Evolutionary conservation across 2,329 filamentous ascomycete species (phyloP).

Genomic region (Neofusicoccum kwambonambiense): DNA sequence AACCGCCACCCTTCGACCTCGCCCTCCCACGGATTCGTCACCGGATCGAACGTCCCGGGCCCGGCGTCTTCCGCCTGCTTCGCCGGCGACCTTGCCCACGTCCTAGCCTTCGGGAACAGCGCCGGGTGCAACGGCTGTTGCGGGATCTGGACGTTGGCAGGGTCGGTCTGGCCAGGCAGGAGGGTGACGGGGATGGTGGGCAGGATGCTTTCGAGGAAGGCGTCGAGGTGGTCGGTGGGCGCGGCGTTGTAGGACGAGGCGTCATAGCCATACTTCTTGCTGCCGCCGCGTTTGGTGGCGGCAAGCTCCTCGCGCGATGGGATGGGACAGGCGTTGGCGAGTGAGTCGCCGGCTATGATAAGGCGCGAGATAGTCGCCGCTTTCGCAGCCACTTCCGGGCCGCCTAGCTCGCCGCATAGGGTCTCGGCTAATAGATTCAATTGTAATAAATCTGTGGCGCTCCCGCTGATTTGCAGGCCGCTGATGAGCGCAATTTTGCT

Average conservation of each 20-base stretch:
- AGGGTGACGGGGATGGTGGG: constrained; percentile 86
- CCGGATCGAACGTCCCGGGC: constrained; percentile 77
- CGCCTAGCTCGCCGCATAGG: constrained; percentile 77
- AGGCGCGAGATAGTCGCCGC: constrained; percentile 71
- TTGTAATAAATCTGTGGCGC: constrained; percentile 70
- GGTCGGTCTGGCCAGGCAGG: constrained; percentile 79
- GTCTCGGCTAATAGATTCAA: constrained; percentile 81
- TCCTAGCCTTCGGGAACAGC: constrained; percentile 76
- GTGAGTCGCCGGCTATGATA: constrained; percentile 88
- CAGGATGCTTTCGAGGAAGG: constrained; percentile 76
- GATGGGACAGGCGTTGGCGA: constrained; percentile 53
- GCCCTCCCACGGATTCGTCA: constrained; percentile 91
- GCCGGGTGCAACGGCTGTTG: constrained; percentile 92
- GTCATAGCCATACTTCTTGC: constrained; percentile 94
- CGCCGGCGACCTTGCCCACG: constrained; percentile 59
- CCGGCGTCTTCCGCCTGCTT: constrained; percentile 34
- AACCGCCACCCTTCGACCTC: constrained; percentile 88
- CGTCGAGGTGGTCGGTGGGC: constrained; percentile 80
- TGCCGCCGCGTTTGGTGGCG: constrained; percentile 46
- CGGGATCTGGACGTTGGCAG: constrained; percentile 83
- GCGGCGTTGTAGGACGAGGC: constrained; percentile 81
- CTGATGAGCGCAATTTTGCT: constrained; percentile 86
- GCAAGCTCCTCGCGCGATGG: constrained; percentile 47
- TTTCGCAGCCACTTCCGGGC: constrained; percentile 57
- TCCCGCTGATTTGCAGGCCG: constrained; percentile 78